Evolutionary conservation across 164 flowering plant species (phyloP).

Genomic region (Akebia trifoliata): DNA sequence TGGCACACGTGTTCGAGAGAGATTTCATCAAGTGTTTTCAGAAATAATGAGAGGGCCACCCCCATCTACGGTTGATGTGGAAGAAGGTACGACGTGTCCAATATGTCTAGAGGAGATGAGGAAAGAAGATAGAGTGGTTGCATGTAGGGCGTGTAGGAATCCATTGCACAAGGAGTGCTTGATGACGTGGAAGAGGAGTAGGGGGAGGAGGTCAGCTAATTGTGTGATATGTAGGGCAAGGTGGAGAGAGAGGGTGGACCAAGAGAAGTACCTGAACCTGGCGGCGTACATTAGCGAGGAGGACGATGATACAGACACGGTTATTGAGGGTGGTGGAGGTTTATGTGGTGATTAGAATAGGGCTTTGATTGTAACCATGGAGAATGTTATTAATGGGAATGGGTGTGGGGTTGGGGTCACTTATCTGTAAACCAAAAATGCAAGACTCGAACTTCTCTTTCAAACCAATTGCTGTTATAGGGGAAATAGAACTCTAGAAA

Average conservation of each 20-base stretch:
- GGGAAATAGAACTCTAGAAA: too few species aligned
- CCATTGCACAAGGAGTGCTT: conserved; percentile 70
- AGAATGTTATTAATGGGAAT: too few species aligned
- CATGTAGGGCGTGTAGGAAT: conserved; percentile 65
- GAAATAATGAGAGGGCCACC: conserved; percentile 8
- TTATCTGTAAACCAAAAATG: too few species aligned
- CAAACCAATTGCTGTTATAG: too few species aligned
- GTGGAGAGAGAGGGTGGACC: conserved; percentile 53
- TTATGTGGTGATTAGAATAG: conserved; percentile 23
- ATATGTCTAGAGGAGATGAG: conserved; percentile 74
- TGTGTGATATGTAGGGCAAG: conserved; percentile 84
- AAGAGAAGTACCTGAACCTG: conserved; percentile 62
- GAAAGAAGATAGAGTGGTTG: conserved; percentile 37
- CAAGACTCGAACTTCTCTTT: too few species aligned
- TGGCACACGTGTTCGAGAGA: conserved; percentile 32
- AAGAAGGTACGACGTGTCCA: conserved; percentile 57
- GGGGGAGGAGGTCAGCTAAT: conserved; percentile 48
- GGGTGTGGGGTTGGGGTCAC: too few species aligned
- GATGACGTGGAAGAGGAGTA: conserved; percentile 63
- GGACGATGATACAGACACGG: conserved; percentile 30
- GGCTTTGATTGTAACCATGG: too few species aligned
- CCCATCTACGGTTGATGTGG: conserved; percentile 12
- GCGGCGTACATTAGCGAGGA: conserved; percentile 45
- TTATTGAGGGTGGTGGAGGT: conserved; percentile 11
- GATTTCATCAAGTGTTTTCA: conserved; percentile 50